Evolutionary conservation across 495 filamentous ascomycete species (phyloP), one percentile per base, ranked within the genome.

Genomic region (Stereocaulon alpinum): DNA sequence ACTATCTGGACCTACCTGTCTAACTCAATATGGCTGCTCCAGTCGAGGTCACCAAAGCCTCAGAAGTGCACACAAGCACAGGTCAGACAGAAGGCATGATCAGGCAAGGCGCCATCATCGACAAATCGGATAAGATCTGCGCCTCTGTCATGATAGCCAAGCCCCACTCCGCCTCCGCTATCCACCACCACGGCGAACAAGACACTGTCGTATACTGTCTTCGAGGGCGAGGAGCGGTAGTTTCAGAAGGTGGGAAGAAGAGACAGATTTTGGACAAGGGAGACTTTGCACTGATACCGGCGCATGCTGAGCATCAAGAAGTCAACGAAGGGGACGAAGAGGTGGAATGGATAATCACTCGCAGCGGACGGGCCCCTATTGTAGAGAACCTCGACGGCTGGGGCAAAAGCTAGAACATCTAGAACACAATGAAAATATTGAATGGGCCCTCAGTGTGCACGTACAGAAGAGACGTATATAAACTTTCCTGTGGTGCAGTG

Each of bases 231-330:
- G 77, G 79, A 12, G 70, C 69, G 44, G 67, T 82, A 52, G 68
- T 82, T 43, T 78, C 75, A 57, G 66, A 74, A 6, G 68, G 68
- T 24, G 75, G 75, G 34, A 68, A 66, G 42, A 72, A 72, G 62
- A 76, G 78, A 24, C 75, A 82, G 56, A 71, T 75, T 10, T 72
- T 88, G 4, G 70, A 66, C 0, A 73, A 77, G 3, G 84, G 84
- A 0, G 84, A 86, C 64, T 86, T 84, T 64, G 83, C 82, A 2
- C 72, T 84, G 49, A 76, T 88, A 29, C 84, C 83, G 0, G 76
- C 83, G 0, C 85, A 74, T 71, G 79, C 78, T 0, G 82, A 86
- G 65, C 82, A 87, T 67, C 84, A 86, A 64, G 77, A 78, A 64
- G 69, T 84, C n/a, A 86, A 87, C 66, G 80, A 86, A 27, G 73